These are phyloP conservation scores for Vanderwaltozyma yarrowii DNA, from an alignment of 805 yeast genomes.

Conservation along the genomic window DNA sequence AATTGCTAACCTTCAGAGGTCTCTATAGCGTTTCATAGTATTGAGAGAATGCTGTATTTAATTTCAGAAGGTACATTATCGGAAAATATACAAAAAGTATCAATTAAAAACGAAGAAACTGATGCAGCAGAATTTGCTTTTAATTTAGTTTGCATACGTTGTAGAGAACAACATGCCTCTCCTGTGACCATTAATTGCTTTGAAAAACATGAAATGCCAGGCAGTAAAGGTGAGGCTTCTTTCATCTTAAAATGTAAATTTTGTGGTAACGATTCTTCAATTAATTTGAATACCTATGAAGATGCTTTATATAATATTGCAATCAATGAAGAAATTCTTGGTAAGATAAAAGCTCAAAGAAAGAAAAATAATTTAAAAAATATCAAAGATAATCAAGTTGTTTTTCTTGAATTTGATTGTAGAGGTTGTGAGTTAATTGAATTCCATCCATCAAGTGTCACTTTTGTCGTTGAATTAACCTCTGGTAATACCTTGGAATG, in stretches of 20 bases:
- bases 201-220: conserved; percentile 54
- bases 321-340: conserved; percentile 8
- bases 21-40: no score
- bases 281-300: conserved; percentile 17
- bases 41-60: conserved; percentile 26
- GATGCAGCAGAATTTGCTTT: conserved; percentile 70
- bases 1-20: no score
- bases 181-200: conserved; percentile 56
- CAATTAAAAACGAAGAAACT: conserved; percentile 48
- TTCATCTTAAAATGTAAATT: conserved; percentile 67
- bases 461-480: conserved; percentile 13
- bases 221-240: conserved; percentile 75
- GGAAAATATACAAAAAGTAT: conserved; percentile 44
- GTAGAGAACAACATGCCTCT: conserved; percentile 70
- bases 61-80: conserved; percentile 20
- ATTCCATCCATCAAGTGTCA: conserved; percentile 46
- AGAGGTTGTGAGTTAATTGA: conserved; percentile 71
- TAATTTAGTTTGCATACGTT: conserved; percentile 61
- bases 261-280: conserved; percentile 35
- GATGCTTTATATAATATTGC: conserved; percentile 18
- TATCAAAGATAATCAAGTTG: conserved; percentile 13
- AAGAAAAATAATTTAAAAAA: conserved; percentile 22
- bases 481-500: conserved; percentile 21
- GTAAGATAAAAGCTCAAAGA: conserved; percentile 14
- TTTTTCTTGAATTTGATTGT: conserved; percentile 62